A percentile compares a stretch with the other conserved stretches of the same genome.
Conservation (phyloP, 495 filamentous ascomycete species). For the Chaetomium cochliodes region DNA sequence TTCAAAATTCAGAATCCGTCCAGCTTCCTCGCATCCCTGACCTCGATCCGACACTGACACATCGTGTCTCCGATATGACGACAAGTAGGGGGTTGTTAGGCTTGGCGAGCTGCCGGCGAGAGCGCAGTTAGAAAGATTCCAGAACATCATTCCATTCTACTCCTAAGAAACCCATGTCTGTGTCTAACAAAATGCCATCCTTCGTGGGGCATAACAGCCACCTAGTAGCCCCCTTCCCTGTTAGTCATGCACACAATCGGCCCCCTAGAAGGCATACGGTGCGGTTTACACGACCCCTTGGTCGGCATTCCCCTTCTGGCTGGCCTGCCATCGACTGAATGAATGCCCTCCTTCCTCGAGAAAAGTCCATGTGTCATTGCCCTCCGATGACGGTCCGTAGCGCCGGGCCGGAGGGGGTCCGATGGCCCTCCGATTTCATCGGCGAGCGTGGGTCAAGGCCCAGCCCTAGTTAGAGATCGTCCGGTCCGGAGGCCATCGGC, state of each 20-base stretch:
- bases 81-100: neutral
- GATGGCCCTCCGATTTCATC: conserved; percentile 11
- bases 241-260: neutral
- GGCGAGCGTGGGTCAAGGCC: neutral
- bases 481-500: neutral
- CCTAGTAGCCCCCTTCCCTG: neutral
- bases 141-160: neutral
- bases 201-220: no score
- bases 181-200: neutral
- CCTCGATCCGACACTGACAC: neutral
- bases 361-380: neutral
- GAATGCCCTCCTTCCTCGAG: neutral
- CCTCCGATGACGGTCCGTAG: conserved; percentile 12
- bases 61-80: neutral
- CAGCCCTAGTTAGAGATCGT: neutral
- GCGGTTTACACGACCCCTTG: neutral
- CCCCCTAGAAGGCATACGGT: neutral
- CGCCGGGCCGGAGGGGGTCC: neutral
- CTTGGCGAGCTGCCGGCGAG: neutral
- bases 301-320: neutral
- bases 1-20: neutral
- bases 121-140: neutral
- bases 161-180: neutral
- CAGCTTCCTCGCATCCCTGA: neutral
- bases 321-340: neutral